Conservation (phyloP, 495 filamentous ascomycete genomes). For the Lophiotrema nucula region DNA sequence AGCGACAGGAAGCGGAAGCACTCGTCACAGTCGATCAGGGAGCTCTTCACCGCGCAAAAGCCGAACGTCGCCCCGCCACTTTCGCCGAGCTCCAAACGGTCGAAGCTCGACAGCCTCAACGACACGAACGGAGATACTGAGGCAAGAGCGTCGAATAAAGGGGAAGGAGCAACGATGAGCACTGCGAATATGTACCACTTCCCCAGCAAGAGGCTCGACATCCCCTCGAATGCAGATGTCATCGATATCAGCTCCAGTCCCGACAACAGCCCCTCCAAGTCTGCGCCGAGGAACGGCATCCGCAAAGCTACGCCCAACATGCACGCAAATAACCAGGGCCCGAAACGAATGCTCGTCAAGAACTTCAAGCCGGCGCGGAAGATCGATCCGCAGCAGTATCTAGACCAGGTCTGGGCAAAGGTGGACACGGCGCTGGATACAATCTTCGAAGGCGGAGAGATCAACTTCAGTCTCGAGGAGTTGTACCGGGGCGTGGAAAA, state of each 20-base stretch:
- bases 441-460: constrained; percentile 64
- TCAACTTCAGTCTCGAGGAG: constrained; percentile 71
- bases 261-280: constrained; percentile 13
- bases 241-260: constrained; percentile 22
- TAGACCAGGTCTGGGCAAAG: constrained; percentile 66
- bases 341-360: constrained; percentile 85
- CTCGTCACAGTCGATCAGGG: constrained; percentile 21
- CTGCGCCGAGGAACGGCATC: constrained; percentile 14
- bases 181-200: constrained; percentile 21
- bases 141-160: not conserved
- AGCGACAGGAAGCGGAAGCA: constrained; percentile 32
- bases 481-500: constrained; percentile 89
- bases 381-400: constrained; percentile 66
- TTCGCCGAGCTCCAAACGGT: constrained; percentile 30
- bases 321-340: constrained; percentile 55
- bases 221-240: not conserved
- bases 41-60: constrained; percentile 30
- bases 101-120: constrained; percentile 15
- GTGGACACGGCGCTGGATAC: constrained; percentile 68
- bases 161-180: constrained; percentile 7
- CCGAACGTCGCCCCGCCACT: constrained; percentile 6
- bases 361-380: constrained; percentile 66
- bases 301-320: constrained; percentile 39
- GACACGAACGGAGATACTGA: not conserved
- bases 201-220: constrained; percentile 5